These are phyloP conservation scores for Heritiera littoralis DNA, from an alignment of 345 rosid genomes.

Conservation along the genomic window DNA sequence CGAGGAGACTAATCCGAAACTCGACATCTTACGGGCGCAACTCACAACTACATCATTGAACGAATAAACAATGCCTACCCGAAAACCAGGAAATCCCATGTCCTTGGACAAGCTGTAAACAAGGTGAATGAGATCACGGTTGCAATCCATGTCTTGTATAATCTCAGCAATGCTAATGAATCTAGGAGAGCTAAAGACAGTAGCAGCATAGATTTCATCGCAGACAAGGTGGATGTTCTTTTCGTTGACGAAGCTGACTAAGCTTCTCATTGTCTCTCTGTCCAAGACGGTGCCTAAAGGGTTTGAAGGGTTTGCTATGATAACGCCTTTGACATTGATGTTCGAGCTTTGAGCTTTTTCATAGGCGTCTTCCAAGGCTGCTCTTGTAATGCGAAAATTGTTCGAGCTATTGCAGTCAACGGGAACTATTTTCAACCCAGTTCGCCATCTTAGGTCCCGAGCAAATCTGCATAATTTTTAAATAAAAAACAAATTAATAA, in stretches of 20 bases:
- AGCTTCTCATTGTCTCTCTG: conserved; percentile 42
- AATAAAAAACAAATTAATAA: background rate
- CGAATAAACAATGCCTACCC: conserved; percentile 80
- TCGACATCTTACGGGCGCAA: conserved; percentile 81
- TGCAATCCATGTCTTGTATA: conserved; percentile 43
- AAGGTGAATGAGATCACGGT: conserved; percentile 67
- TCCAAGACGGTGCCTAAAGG: conserved; percentile 75
- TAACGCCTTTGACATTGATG: conserved; percentile 67
- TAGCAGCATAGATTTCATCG: conserved; percentile 82
- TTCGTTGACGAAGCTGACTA: conserved; percentile 51
- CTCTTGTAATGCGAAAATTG: conserved; percentile 55
- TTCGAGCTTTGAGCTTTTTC: conserved; percentile 42
- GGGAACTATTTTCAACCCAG: conserved; percentile 65
- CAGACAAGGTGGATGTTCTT: conserved; percentile 72
- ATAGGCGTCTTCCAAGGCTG: conserved; percentile 62
- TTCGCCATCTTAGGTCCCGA: conserved; percentile 84
- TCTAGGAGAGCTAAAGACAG: conserved; percentile 53
- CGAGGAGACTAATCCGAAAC: conserved; percentile 79
- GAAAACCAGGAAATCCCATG: conserved; percentile 84
- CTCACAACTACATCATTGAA: conserved; percentile 63
- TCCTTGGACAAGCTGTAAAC: conserved; percentile 88
- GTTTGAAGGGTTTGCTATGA: conserved; percentile 83
- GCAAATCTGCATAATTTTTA: conserved; percentile 52
- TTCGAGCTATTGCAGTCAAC: conserved; percentile 67
- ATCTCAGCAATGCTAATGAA: conserved; percentile 71